These are phyloP conservation scores for Eimeria necatrix DNA, from an alignment of 169 alveolate genomes.

Conservation along the genomic window DNA sequence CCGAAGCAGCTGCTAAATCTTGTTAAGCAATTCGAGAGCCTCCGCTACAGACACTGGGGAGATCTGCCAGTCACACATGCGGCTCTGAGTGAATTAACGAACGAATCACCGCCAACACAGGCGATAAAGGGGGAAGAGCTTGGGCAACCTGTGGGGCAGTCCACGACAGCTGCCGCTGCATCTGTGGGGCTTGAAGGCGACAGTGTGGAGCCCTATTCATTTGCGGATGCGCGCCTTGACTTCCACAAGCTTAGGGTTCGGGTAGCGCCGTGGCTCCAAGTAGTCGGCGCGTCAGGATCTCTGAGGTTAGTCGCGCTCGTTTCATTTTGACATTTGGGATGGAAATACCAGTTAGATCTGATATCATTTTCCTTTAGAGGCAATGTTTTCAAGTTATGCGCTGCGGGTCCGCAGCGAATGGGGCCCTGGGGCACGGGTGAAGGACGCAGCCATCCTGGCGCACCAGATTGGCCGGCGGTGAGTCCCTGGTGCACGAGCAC, in stretches of 20 bases:
- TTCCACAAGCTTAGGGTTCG: neutral
- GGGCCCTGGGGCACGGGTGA: slow-evolving; percentile 50
- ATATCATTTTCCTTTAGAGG: too few species aligned
- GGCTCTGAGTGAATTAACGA: neutral
- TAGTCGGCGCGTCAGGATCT: slow-evolving; percentile 32
- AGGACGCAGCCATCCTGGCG: slow-evolving; percentile 42
- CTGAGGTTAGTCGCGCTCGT: neutral
- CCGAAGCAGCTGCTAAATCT: neutral
- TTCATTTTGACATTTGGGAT: neutral
- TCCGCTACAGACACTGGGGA: neutral
- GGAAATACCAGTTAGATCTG: too few species aligned
- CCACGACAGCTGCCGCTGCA: too few species aligned
- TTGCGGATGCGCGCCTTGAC: neutral
- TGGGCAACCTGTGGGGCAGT: too few species aligned
- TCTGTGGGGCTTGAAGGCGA: neutral
- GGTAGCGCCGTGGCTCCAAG: slow-evolving; percentile 37
- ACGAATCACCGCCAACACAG: neutral
- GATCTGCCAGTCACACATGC: neutral
- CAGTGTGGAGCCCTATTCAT: neutral
- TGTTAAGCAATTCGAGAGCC: slow-evolving; percentile 1
- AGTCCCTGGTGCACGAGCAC: neutral
- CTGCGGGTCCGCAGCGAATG: slow-evolving; percentile 6
- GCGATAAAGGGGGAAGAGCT: too few species aligned
- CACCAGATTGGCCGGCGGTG: slow-evolving; percentile 20
- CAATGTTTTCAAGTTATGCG: neutral